Base-by-base conservation (phyloP, 768 basidiomycete species). In the Gymnopilus dilepis region DNA sequence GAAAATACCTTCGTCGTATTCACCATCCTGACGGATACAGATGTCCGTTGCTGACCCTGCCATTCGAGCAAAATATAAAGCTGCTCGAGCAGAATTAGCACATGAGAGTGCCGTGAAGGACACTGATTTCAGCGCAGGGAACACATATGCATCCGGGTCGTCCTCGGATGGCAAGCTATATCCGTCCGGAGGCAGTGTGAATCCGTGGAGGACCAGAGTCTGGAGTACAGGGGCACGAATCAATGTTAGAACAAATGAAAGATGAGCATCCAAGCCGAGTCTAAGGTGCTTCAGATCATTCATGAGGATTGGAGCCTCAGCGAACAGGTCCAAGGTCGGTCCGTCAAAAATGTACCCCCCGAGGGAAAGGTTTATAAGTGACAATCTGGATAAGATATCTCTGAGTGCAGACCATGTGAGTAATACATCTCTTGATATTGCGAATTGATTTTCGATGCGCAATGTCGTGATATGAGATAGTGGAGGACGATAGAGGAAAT, bases 151-250 rank as follows among this genome's bases (percentile, higher is more conserved):
- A 1, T 7, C 45, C 9, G 3, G 45, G 26, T 19, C 19, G 24
- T 9, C 2, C 3, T 48, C 47, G 47, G 12, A 12, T 1, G 17
- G 24, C 5, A 19, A 15, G 24, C 8, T 13, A 31, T 26, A 3
- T 24, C 15, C 2, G 1, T 3, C 48, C 6, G 22, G 30, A 50
- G 30, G 22, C 48, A 3, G 17, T n/a, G n/a, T n/a, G 15, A 41
- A 15, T n/a, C 22, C 31, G 5, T 19, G 15, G 33, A 54, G 28
- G 13, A 54, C 4, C 6, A 54, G 33, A 6, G 52, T 54, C 15
- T 54, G n/a, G 52, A 54, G 52, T 37, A 54, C 22, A 4, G 52
- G 52, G 19, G 52, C 52, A 37, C 33, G 52, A 8, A 54, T 15
- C 22, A 54, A 2, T 28, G 28, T n/a, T n/a, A 54, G 2, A 8